Evolutionary conservation across 805 yeast genomes (phyloP).

Genomic region (Candida awuae): DNA sequence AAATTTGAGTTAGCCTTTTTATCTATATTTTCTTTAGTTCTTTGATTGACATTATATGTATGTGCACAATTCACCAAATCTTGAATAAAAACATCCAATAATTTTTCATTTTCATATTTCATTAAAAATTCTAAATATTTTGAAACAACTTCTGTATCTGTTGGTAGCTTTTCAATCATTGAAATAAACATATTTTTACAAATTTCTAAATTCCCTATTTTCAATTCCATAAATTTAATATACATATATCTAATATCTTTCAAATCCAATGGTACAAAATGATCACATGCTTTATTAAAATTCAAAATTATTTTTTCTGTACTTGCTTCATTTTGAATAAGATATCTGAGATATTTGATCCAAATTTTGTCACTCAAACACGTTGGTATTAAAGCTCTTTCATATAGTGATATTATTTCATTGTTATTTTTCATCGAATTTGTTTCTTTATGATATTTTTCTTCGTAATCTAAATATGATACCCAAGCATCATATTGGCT

Average conservation of each 20-base stretch:
- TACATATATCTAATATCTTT: constrained; percentile 24
- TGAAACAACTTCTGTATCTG: constrained; percentile 9
- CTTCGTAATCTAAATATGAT: constrained; percentile 48
- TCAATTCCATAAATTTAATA: constrained; percentile 21
- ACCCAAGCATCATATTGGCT: constrained; percentile 51
- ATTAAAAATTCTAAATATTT: constrained; percentile 10
- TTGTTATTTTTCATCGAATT: constrained; percentile 13
- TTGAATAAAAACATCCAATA: constrained; percentile 4
- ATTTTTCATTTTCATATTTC: constrained; percentile 7
- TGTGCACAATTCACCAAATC: constrained; percentile 14
- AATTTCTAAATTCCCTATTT: constrained; percentile 14
- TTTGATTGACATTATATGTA: constrained; percentile 1
- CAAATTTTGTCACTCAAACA: constrained; percentile 56
- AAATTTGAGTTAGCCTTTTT: not conserved
- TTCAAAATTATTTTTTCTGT: constrained; percentile 27
- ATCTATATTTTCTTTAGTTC: constrained; percentile 4
- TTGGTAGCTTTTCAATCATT: constrained; percentile 11
- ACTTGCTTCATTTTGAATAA: constrained; percentile 28
- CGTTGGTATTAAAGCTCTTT: constrained; percentile 65
- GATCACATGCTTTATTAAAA: constrained; percentile 44
- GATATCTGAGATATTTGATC: constrained; percentile 57
- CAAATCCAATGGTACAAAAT: constrained; percentile 27
- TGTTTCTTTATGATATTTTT: constrained; percentile 9
- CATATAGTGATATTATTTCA: constrained; percentile 45
- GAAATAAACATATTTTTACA: constrained; percentile 18